Evolutionary conservation across 345 rosid genomes (phyloP), one percentile per base, ranked within the genome.

Genomic region (Camelina hispida): DNA sequence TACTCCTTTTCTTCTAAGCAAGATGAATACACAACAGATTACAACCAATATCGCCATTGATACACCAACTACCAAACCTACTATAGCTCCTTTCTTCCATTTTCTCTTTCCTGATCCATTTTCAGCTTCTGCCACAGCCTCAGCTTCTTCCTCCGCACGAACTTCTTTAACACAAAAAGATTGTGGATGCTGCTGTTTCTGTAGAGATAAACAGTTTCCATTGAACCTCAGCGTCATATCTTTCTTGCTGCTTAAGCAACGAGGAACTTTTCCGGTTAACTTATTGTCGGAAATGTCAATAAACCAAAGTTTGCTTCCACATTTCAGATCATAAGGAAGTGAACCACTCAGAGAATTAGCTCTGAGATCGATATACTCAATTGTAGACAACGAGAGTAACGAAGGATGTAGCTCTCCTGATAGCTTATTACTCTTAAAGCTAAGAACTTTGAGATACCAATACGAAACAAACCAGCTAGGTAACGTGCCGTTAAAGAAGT

Each of bases 131-230:
- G 69, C 81, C 40, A 65, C 56, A 40, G 78, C 71, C 34, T 51
- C 75, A 14, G 72, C 62, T 2, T 22, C 25, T 44, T 48, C 74
- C 68, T 74, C 73, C 2, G 23, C 63, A 0, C 77, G 83, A 69
- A 73, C 60, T 62, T 82, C 79, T 34, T 72, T 72, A 25, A 68
- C 65, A 61, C 96, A 90, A 54, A 81, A 83, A 40, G 93, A 85
- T 78, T 78, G 62, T 2, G 77, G 69, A 60, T 81, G 86, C 83
- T 90, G 96, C 43, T 80, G 71, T 65, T 62, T 67, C 47, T 38
- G 80, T 16, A 78, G 40, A 22, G 90, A 87, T 35, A 90, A 78
- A 79, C 93, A 90, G 72, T 90, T 90, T 20, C 89, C 88, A 38
- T 69, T 81, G 40, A 78, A 65, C 62, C 72, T 82, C 17, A 87